Conservation (phyloP, 2,329 filamentous ascomycete species). For the Hymenoscyphus occultus region DNA sequence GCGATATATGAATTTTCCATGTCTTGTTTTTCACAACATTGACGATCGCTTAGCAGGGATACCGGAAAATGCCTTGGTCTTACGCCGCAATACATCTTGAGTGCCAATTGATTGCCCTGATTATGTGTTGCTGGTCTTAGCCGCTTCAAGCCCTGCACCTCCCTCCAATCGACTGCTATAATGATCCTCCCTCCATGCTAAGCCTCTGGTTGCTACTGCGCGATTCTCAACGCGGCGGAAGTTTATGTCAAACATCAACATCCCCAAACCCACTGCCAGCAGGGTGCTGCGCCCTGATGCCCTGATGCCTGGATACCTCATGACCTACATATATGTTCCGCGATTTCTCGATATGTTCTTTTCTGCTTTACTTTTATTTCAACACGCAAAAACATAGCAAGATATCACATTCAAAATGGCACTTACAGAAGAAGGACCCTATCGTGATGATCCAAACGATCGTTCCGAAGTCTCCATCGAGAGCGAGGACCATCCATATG, state of each 20-base stretch:
- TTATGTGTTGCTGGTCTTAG: neutral
- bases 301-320: neutral
- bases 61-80: too few species aligned
- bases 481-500: neutral
- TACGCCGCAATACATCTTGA: too few species aligned
- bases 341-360: neutral
- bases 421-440: neutral
- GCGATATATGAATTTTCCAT: too few species aligned
- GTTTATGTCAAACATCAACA: neutral
- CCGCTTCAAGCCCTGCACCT: neutral
- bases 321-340: neutral
- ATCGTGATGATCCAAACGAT: neutral
- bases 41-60: too few species aligned
- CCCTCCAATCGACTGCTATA: neutral
- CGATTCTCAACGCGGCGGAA: neutral
- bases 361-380: neutral
- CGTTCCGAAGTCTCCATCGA: neutral
- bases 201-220: neutral
- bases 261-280: neutral
- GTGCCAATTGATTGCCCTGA: too few species aligned
- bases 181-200: neutral
- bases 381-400: neutral
- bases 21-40: too few species aligned
- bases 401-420: neutral
- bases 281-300: neutral